Evolutionary conservation across 176 grass and related monocot genomes (phyloP).

Genomic region (Avena eriantha): DNA sequence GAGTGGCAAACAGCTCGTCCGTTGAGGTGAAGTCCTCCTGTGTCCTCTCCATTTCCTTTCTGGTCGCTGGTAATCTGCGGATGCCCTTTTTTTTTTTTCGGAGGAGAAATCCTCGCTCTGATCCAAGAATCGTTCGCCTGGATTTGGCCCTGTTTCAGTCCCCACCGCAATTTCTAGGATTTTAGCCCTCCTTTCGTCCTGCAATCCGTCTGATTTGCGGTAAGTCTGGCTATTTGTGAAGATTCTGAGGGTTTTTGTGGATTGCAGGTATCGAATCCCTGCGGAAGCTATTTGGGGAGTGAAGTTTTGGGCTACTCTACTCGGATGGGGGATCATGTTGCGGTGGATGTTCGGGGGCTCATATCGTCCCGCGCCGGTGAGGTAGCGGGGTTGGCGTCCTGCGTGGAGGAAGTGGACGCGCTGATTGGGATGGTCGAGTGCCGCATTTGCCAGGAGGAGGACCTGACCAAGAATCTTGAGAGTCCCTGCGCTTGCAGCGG

Average conservation of each 20-base stretch:
- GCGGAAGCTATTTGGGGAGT: not conserved
- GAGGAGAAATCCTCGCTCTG: conserved; percentile 17
- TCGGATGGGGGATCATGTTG: conserved; percentile 82
- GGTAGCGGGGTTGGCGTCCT: conserved; percentile 26
- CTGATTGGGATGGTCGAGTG: conserved; percentile 83
- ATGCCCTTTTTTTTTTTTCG: not conserved
- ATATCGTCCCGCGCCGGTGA: conserved; percentile 20
- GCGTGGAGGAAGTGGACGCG: conserved; percentile 49
- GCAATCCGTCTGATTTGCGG: not conserved
- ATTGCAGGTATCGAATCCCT: conserved; percentile 9
- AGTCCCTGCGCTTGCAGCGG: conserved; percentile 86
- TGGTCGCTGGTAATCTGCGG: not conserved
- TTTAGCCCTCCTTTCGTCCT: conserved; percentile 32
- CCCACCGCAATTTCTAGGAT: conserved; percentile 43
- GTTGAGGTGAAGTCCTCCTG: conserved; percentile 29
- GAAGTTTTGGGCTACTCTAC: not conserved
- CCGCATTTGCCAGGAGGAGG: conserved; percentile 98
- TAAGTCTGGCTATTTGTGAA: not conserved
- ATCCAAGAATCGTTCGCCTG: not conserved
- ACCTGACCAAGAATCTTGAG: conserved; percentile 78
- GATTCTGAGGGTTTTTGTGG: conserved; percentile 4
- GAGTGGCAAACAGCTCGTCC: conserved; percentile 37
- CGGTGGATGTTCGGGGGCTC: conserved; percentile 62
- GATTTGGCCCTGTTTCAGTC: conserved; percentile 1
- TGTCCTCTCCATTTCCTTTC: conserved; percentile 31